Conservation (phyloP, 352 stramenopile species). For the Thalassiosira ordinaria region DNA sequence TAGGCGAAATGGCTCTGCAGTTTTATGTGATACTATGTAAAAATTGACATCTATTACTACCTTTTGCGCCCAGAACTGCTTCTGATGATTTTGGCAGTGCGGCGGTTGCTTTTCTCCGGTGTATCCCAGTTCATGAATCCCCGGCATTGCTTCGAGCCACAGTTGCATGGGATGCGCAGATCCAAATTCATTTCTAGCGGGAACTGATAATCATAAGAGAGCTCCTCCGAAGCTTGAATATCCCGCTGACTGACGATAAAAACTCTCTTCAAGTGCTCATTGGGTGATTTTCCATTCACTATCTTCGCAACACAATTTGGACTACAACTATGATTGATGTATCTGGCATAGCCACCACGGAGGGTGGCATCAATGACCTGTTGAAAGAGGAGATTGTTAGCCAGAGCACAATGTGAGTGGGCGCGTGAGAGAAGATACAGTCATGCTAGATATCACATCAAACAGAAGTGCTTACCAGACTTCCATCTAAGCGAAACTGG, state of each 20-base stretch:
- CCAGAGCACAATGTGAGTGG: not conserved
- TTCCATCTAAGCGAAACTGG: slow-evolving; percentile 75
- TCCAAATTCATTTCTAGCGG: slow-evolving; percentile 75
- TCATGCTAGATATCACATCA: not conserved
- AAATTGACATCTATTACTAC: no score
- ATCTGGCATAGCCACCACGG: slow-evolving; percentile 70
- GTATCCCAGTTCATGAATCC: slow-evolving; percentile 86
- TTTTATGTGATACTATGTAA: no score
- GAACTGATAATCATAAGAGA: slow-evolving; percentile 85
- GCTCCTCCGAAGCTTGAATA: slow-evolving; percentile 74
- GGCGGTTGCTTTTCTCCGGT: slow-evolving; percentile 55
- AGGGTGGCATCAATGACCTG: slow-evolving; percentile 76
- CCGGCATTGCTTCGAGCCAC: slow-evolving; percentile 68
- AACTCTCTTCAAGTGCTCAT: slow-evolving; percentile 70
- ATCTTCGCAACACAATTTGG: slow-evolving; percentile 82
- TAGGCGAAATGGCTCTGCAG: no score
- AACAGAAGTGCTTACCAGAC: slow-evolving; percentile 47
- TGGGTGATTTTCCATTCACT: slow-evolving; percentile 60
- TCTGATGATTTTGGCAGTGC: not conserved
- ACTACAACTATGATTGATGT: slow-evolving; percentile 82
- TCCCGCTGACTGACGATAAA: slow-evolving; percentile 72
- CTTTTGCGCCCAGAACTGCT: no score
- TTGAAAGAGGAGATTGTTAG: not conserved
- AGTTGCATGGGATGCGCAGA: slow-evolving; percentile 78
- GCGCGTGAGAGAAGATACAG: not conserved